Conservation (phyloP, 2,329 filamentous ascomycete genomes). For the Pezicula neosporulosa region DNA sequence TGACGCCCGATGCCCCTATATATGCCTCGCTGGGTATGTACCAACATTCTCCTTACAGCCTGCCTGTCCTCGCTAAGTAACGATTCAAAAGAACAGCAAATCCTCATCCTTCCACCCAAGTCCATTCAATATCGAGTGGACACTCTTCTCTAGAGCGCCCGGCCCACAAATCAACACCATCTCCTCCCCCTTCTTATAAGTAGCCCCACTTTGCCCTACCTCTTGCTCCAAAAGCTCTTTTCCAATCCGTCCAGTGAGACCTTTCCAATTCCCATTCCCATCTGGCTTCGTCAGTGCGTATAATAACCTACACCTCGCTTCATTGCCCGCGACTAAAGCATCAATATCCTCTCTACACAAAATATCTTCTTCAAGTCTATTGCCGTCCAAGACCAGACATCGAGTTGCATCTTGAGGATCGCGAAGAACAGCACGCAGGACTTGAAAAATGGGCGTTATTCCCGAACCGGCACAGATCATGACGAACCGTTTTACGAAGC, state of each 20-base stretch:
- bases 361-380: conserved; percentile 77
- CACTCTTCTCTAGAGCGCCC: conserved; percentile 66
- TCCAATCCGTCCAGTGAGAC: conserved; percentile 64
- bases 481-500: conserved; percentile 63
- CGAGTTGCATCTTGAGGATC: conserved; percentile 60
- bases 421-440: conserved; percentile 69
- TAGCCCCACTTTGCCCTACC: conserved; percentile 36
- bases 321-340: conserved; percentile 47
- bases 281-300: conserved; percentile 66
- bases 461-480: conserved; percentile 91
- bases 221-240: conserved; percentile 59
- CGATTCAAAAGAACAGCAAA: conserved; percentile 68
- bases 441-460: conserved; percentile 88
- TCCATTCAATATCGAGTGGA: conserved; percentile 49
- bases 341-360: conserved; percentile 74
- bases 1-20: no score
- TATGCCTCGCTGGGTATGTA: background rate
- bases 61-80: background rate
- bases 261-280: conserved; percentile 60
- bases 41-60: no score
- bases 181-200: conserved; percentile 37
- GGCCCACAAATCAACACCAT: conserved; percentile 82
- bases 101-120: conserved; percentile 72
- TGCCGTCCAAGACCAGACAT: conserved; percentile 76
- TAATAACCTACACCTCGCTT: conserved; percentile 57